Base-by-base conservation (phyloP, 179 eudicot genomes). In the Camellia oleifera region DNA sequence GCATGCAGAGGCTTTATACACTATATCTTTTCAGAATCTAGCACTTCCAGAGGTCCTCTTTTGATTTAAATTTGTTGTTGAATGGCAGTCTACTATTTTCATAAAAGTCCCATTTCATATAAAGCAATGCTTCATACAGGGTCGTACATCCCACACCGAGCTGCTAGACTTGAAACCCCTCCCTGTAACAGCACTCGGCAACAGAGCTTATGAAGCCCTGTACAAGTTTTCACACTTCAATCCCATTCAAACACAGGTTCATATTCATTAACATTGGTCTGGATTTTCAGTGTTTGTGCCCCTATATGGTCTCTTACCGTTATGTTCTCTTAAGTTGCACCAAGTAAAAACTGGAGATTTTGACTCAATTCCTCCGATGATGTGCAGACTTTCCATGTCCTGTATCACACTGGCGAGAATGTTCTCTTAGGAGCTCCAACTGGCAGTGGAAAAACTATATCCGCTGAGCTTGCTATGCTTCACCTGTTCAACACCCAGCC, bases 401-500 rank as follows among this genome's bases (percentile, higher is more conserved):
- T 96, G 76, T 96, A 96, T 85, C 99, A 94, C 88, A 92, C 96
- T 62, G 90, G 92, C 85, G 89, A 85, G 86, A 94, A 92, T 88
- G 89, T 92, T 83, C 97, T 96, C 75, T 87, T 96, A 72, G 99
- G 99, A 84, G 99, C 98, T 87, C 99, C 99, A 5, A 96, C 99
- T 10, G 99, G 99, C 80, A 96, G 99, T 92, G 99, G 99, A 60
- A 96, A 96, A 86, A 96, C 99, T 69, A 96, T 96, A 85, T 92
- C 99, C 73, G 99, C 99, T 69, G 99, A 96, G 97, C 98, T 96
- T 86, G 98, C 99, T 66, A 96, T 94, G 97, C 95, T 94, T 80
- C 96, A 87, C 75, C 87, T 96, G 48, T 96, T 96, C 83, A 94
- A 91, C 78, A 88, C 98, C 64, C 95, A 94, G 84, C 98, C 99